These are phyloP conservation scores for Colletotrichum cordylinicola DNA, from an alignment of 2,329 filamentous ascomycete genomes.

Conservation along the genomic window DNA sequence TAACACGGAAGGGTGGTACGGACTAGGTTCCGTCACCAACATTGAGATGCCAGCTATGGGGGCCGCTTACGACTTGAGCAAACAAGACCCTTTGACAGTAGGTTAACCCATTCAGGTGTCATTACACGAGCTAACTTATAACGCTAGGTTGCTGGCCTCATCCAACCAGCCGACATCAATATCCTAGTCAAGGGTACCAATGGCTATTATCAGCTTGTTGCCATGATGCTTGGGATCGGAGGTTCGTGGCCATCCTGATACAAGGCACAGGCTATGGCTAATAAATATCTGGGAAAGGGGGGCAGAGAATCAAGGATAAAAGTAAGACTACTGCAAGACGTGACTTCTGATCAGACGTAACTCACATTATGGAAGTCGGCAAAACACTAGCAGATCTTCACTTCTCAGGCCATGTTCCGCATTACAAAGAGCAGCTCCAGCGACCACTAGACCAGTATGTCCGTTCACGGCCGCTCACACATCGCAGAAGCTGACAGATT, in stretches of 20 bases:
- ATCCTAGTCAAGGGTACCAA: background rate
- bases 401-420: background rate
- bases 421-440: background rate
- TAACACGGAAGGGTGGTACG: background rate
- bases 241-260: background rate
- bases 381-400: background rate
- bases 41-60: background rate
- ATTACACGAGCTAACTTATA: background rate
- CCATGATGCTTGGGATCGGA: background rate
- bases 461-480: background rate
- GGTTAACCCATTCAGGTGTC: background rate
- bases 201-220: background rate
- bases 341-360: background rate
- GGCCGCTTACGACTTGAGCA: background rate
- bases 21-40: background rate
- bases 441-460: background rate
- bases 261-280: background rate
- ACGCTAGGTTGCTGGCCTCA: background rate
- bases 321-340: background rate
- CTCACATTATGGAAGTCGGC: background rate
- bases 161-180: background rate
- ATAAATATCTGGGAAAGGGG: background rate
- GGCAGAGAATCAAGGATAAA: background rate
- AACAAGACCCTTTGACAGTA: background rate
- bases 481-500: background rate